A percentile compares a stretch with the other conserved stretches of the same genome.
Evolutionary conservation across 805 yeast genomes (phyloP).

Genomic region (Candida insectorum): DNA sequence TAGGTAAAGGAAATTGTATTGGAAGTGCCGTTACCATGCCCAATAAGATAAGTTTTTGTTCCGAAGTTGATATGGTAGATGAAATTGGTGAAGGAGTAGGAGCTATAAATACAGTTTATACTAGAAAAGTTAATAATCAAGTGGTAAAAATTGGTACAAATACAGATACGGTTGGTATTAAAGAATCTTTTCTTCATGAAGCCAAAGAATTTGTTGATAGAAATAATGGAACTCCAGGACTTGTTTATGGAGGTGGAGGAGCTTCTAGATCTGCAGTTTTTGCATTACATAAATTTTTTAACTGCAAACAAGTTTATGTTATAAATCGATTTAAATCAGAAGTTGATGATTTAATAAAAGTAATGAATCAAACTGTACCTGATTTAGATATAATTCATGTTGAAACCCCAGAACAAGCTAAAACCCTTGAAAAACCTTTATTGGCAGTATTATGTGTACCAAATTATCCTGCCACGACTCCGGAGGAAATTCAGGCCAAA

Average conservation of each 20-base stretch:
- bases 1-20: constrained; percentile 11
- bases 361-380: constrained; percentile 21
- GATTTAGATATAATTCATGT: constrained; percentile 24
- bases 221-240: constrained; percentile 18
- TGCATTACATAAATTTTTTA: constrained; percentile 22
- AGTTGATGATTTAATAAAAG: constrained; percentile 16
- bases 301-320: constrained; percentile 23
- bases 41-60: constrained; percentile 22
- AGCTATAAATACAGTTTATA: constrained; percentile 31
- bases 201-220: constrained; percentile 5
- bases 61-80: constrained; percentile 25
- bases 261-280: constrained; percentile 32
- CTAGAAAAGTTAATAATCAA: constrained; percentile 14
- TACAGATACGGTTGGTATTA: constrained; percentile 31
- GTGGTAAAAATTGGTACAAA: constrained; percentile 23
- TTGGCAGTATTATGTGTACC: constrained; percentile 28
- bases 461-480: constrained; percentile 21
- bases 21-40: constrained; percentile 34
- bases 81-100: constrained; percentile 28
- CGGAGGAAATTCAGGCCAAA: constrained; percentile 21
- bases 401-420: constrained; percentile 21
- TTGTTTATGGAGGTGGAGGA: constrained; percentile 36
- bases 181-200: constrained; percentile 20
- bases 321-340: constrained; percentile 26
- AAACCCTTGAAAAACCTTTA: constrained; percentile 14